Evolutionary conservation across 805 yeast species (phyloP).

Genomic region (Candida tibetensis): DNA sequence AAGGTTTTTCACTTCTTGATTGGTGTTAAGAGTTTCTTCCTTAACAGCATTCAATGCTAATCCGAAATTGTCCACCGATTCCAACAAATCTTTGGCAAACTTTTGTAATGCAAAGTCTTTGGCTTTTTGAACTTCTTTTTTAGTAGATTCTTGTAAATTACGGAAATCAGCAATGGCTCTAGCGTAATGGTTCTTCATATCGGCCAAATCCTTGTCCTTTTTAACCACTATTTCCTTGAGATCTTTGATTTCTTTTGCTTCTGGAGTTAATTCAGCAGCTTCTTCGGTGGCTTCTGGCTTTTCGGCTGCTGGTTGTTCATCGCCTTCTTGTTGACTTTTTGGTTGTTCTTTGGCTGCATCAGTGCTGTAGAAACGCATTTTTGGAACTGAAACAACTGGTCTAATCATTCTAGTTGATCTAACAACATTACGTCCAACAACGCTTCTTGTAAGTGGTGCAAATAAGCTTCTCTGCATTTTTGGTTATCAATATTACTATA

Average conservation of each 20-base stretch:
- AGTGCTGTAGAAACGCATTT: slow-evolving; percentile 19
- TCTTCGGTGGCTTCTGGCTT: slow-evolving; percentile 7
- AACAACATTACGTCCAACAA: slow-evolving; percentile 7
- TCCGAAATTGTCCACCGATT: slow-evolving; percentile 85
- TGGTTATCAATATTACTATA: not conserved
- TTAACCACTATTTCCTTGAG: slow-evolving; percentile 53
- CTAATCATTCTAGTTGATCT: slow-evolving; percentile 14
- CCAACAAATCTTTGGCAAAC: slow-evolving; percentile 85
- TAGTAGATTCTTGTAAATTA: slow-evolving; percentile 85
- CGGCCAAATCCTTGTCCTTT: slow-evolving; percentile 73
- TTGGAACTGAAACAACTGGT: slow-evolving; percentile 14
- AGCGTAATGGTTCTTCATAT: slow-evolving; percentile 76
- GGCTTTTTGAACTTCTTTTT: slow-evolving; percentile 82
- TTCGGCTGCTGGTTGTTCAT: slow-evolving; percentile 6
- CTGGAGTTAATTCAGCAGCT: slow-evolving; percentile 8
- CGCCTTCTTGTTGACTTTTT: not conserved
- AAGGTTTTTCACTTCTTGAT: slow-evolving; percentile 66
- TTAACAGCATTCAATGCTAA: slow-evolving; percentile 77
- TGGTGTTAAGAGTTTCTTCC: slow-evolving; percentile 55
- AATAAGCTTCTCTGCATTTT: slow-evolving; percentile 28
- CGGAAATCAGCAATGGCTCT: slow-evolving; percentile 91
- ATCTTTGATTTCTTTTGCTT: slow-evolving; percentile 17
- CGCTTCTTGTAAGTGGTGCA: slow-evolving; percentile 17
- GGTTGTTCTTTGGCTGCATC: slow-evolving; percentile 12
- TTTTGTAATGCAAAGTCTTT: slow-evolving; percentile 88